phyloP scores from a whole-genome alignment of 371 early-diverging fungal genomes.

The Smittium culicis region DNA sequence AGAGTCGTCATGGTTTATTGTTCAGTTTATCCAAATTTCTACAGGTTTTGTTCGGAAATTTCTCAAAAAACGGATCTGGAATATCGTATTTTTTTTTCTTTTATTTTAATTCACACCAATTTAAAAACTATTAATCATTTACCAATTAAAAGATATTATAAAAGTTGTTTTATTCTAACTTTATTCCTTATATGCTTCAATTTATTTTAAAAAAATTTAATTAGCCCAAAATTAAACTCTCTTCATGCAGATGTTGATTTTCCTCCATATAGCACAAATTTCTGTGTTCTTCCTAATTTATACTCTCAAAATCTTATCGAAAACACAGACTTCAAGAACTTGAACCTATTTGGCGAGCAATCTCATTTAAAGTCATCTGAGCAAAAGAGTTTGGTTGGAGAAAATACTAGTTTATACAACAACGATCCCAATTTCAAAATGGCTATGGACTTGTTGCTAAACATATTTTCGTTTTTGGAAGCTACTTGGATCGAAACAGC shows the following conservation, averaged over 20 bases:
- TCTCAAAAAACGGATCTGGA: not conserved
- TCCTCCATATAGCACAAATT: not conserved
- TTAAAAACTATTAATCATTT: too few species aligned
- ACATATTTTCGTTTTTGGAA: constrained; percentile 41
- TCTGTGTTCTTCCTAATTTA: not conserved
- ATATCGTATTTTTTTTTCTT: not conserved
- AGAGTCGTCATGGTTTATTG: not conserved
- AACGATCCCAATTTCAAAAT: too few species aligned
- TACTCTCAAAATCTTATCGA: not conserved
- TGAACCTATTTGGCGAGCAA: not conserved
- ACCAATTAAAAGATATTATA: too few species aligned
- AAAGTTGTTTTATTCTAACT: too few species aligned
- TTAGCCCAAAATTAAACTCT: too few species aligned
- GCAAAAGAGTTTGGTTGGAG: not conserved
- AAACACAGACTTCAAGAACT: not conserved
- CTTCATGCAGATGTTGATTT: not conserved
- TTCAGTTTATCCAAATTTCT: not conserved
- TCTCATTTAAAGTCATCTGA: not conserved
- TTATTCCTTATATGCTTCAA: too few species aligned
- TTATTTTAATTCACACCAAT: too few species aligned
- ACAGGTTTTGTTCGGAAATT: not conserved
- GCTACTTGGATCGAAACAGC: constrained; percentile 61
- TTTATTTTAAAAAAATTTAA: too few species aligned
- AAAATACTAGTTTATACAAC: too few species aligned
- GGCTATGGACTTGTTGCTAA: constrained; percentile 14